phyloP scores from a whole-genome alignment of 2,329 filamentous ascomycete genomes.

The Penicillium sp. region DNA sequence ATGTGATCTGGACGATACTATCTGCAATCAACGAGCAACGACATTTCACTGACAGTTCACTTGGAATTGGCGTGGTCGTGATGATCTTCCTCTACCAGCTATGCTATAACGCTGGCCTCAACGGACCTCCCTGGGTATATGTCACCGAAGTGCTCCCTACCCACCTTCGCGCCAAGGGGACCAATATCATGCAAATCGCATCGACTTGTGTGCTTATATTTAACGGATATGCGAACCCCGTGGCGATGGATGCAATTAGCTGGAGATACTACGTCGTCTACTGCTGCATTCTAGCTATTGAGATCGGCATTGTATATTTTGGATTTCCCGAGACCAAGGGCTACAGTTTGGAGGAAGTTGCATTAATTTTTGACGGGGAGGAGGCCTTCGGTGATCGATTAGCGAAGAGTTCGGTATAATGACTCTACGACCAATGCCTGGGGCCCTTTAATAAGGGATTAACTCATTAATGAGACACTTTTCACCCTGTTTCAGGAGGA shows the following conservation, averaged over 20 bases:
- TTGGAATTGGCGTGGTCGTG: slow-evolving; percentile 8
- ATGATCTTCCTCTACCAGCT: slow-evolving; percentile 17
- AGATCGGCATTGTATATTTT: slow-evolving; percentile 7
- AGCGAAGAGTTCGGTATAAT: neutral
- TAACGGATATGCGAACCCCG: slow-evolving; percentile 16
- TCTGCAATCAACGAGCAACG: slow-evolving; percentile 12
- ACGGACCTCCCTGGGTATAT: slow-evolving; percentile 8
- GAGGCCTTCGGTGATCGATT: slow-evolving; percentile 1
- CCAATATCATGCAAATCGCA: slow-evolving; percentile 11
- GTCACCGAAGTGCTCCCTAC: slow-evolving; percentile 12
- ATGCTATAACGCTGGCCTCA: slow-evolving; percentile 12
- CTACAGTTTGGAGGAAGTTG: slow-evolving; percentile 9
- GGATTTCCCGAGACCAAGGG: slow-evolving; percentile 9
- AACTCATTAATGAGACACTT: too few relatives aligned
- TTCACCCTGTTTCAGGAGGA: too few relatives aligned
- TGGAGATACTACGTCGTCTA: slow-evolving; percentile 19
- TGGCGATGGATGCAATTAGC: slow-evolving; percentile 12
- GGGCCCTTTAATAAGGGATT: too few relatives aligned
- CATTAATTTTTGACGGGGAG: slow-evolving; percentile 9
- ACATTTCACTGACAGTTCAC: slow-evolving; percentile 8
- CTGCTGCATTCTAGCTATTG: slow-evolving; percentile 10
- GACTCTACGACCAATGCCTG: neutral
- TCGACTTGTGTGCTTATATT: slow-evolving; percentile 6
- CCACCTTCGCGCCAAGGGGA: slow-evolving; percentile 12
- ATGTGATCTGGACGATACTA: slow-evolving; percentile 14